A percentile compares a stretch with the other conserved stretches of the same genome.
Evolutionary conservation across 2,329 filamentous ascomycete genomes (phyloP).

Genomic region (Fusarium tanahbumbuense): DNA sequence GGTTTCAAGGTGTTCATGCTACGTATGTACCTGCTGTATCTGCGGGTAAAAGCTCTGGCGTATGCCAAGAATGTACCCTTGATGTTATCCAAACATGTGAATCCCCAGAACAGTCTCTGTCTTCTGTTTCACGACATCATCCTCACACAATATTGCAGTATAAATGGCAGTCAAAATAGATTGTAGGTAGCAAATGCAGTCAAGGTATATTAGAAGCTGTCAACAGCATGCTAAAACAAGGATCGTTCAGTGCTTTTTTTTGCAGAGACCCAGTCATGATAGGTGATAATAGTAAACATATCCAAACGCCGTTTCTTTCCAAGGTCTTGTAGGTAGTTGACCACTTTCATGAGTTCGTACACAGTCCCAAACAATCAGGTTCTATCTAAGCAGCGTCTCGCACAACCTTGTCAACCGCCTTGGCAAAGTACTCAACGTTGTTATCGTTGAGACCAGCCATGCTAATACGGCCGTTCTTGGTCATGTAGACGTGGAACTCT

Average conservation of each 20-base stretch:
- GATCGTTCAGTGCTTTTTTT: slow-evolving; percentile 45
- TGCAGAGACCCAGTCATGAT: slow-evolving; percentile 42
- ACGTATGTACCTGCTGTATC: neutral
- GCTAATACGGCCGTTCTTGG: slow-evolving; percentile 97
- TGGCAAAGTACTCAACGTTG: slow-evolving; percentile 94
- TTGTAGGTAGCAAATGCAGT: slow-evolving; percentile 26
- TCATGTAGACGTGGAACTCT: slow-evolving; percentile 86
- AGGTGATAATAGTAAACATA: slow-evolving; percentile 38
- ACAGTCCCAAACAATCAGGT: slow-evolving; percentile 36
- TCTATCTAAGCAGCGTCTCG: slow-evolving; percentile 43
- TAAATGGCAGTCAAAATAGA: neutral
- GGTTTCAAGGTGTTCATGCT: slow-evolving; percentile 29
- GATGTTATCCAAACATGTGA: neutral
- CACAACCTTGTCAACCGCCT: slow-evolving; percentile 88
- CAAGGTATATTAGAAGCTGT: slow-evolving; percentile 41
- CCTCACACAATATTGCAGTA: neutral
- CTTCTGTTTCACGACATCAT: neutral
- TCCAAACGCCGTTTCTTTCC: slow-evolving; percentile 44
- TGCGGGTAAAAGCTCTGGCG: slow-evolving; percentile 26
- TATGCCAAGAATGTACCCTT: slow-evolving; percentile 21
- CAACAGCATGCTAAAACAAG: slow-evolving; percentile 33
- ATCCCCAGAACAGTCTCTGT: neutral
- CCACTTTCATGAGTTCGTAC: slow-evolving; percentile 44
- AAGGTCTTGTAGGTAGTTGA: slow-evolving; percentile 40
- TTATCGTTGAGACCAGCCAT: slow-evolving; percentile 97